These are phyloP conservation scores for Desmodesmus armatus DNA, from an alignment of 139 green algal genomes.

Conservation along the genomic window DNA sequence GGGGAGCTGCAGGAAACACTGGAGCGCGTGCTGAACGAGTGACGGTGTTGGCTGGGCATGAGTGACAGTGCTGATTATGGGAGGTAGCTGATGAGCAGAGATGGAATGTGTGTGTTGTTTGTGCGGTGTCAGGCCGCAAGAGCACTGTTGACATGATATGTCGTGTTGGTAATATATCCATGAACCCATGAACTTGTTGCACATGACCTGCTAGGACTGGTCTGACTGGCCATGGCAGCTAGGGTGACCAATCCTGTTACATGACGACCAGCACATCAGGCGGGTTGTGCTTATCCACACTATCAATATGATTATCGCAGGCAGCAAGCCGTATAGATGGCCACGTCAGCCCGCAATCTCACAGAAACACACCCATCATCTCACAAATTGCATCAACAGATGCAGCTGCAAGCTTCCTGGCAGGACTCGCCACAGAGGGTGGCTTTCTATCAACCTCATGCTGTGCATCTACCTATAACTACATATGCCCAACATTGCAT, in stretches of 20 bases:
- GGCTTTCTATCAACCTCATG: too few species aligned
- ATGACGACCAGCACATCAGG: too few species aligned
- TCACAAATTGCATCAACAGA: too few species aligned
- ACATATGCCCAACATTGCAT: too few species aligned
- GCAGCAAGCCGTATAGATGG: not conserved
- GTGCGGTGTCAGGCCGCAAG: too few species aligned
- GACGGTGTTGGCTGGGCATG: not conserved
- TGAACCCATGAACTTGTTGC: not conserved
- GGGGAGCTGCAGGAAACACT: conserved; percentile 83
- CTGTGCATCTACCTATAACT: too few species aligned
- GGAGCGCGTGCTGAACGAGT: conserved; percentile 64
- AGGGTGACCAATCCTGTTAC: not conserved
- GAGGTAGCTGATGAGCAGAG: not conserved
- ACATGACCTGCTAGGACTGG: not conserved
- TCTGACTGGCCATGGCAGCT: not conserved
- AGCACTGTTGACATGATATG: not conserved
- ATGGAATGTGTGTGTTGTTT: not conserved
- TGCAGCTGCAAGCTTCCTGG: too few species aligned
- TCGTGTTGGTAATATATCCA: not conserved
- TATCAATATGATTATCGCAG: not conserved
- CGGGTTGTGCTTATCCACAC: too few species aligned
- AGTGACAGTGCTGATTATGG: not conserved
- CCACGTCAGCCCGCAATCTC: not conserved
- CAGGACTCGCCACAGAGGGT: too few species aligned
- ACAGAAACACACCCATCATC: too few species aligned